These are phyloP conservation scores for Heritiera littoralis DNA, from an alignment of 345 rosid species.

Conservation along the genomic window DNA sequence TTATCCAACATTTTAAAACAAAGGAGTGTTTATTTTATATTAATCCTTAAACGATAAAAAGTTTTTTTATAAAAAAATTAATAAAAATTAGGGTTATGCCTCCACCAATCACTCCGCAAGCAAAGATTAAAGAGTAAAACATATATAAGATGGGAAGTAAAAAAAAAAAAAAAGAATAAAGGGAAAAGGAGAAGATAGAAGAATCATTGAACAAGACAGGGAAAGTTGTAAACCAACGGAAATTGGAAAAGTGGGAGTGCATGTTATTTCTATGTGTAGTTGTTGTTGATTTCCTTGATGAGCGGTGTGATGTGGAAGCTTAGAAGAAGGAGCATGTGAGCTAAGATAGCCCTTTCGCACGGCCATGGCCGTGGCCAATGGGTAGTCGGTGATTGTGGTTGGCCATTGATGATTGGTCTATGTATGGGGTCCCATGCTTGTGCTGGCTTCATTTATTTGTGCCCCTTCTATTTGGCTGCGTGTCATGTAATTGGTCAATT, in stretches of 20 bases:
- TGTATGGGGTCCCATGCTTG: background rate
- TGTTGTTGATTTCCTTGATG: conserved; percentile 10
- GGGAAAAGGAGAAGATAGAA: background rate
- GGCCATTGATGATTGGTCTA: conserved; percentile 16
- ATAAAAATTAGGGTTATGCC: background rate
- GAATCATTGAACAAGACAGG: background rate
- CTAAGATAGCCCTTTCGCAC: background rate
- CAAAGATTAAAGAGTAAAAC: conserved; percentile 1
- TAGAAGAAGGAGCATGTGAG: background rate
- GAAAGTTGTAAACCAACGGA: conserved; percentile 27
- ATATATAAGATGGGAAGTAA: background rate
- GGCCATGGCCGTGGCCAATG: conserved; percentile 7
- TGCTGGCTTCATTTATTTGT: background rate
- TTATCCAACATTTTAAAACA: background rate
- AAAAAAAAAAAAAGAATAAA: background rate
- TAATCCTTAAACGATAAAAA: background rate
- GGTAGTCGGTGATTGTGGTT: conserved; percentile 17
- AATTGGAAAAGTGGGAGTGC: background rate
- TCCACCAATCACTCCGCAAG: conserved; percentile 38
- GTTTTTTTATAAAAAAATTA: background rate
- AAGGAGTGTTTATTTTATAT: background rate
- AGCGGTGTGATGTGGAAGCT: background rate
- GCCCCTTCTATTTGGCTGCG: background rate
- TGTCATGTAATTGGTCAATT: background rate
- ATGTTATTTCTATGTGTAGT: background rate